Base-by-base conservation (phyloP, 1,284 basidiomycete genomes). In the Microbotryomycetes sp. region DNA sequence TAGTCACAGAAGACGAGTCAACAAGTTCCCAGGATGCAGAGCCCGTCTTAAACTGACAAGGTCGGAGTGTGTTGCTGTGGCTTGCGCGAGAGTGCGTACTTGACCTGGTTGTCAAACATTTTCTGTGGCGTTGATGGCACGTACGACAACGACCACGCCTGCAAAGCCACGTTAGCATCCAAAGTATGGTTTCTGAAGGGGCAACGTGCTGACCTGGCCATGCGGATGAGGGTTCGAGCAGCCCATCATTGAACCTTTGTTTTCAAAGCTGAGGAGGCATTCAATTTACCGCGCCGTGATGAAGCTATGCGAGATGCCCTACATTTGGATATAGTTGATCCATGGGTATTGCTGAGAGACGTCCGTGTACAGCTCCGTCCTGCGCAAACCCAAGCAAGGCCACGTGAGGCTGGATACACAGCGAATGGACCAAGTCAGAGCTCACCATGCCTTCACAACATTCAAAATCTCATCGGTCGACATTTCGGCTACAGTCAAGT, bases 151-250 rank as follows among this genome's bases (percentile, higher is more conserved):
- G 70, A 69, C 73, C 73, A 74, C 21, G 70, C 65, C 69, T 71
- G 51, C n/a, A 24, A 18, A 30, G 15, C 28, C n/a, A 55, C 21
- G 16, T 4, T 9, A 11, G 23, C 18, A 5, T 35, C 6, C 45
- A 4, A 35, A n/a, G 28, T 18, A 45, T 27, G 35, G 50, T 57
- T 24, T 54, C 35, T 24, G 11, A 52, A 51, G 4, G 15, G 6
- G 28, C 47, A 45, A 45, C 13, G 18, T 27, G 4, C 29, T 52
- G 71, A 6, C 83, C 76, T 97, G 93, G 15, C 91, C 90, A 74
- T 97, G 93, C 0, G 93, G 91, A 73, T 97, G 93, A 23, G 92
- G 91, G 72, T 96, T 97, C 11, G 88, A 91, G 73, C 91, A 94
- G 7, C 93, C 93, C 93, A 97, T 96, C 78, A 92, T 91, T 2